Evolutionary conservation across 2,329 filamentous ascomycete genomes (phyloP).

Genomic region (Akanthomyces uredinophilus): DNA sequence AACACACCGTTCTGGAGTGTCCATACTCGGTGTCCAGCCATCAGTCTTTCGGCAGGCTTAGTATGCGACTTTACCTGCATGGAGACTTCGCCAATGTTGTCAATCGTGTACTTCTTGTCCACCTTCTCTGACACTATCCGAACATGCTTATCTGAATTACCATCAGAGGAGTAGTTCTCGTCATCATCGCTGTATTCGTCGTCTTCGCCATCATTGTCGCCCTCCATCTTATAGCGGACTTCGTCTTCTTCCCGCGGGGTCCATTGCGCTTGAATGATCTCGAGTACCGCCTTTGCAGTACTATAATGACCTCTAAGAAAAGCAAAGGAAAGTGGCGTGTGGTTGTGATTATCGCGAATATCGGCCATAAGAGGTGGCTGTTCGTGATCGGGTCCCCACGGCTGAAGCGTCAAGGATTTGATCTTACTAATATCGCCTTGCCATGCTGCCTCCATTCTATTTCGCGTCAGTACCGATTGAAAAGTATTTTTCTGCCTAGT

Average conservation of each 20-base stretch:
- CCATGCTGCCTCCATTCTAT: conserved; percentile 67
- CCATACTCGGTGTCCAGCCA: conserved; percentile 30
- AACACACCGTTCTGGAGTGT: conserved; percentile 26
- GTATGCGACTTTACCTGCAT: conserved; percentile 62
- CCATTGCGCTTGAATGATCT: conserved; percentile 67
- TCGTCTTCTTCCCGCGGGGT: conserved; percentile 48
- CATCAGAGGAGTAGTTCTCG: conserved; percentile 30
- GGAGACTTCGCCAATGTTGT: conserved; percentile 66
- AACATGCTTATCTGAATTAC: conserved; percentile 35
- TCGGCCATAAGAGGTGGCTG: conserved; percentile 61
- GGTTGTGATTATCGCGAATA: conserved; percentile 43
- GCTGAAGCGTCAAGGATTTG: conserved; percentile 56
- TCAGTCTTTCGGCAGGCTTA: conserved; percentile 50
- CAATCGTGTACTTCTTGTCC: conserved; percentile 66
- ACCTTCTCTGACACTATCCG: conserved; percentile 51
- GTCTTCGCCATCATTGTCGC: conserved; percentile 34
- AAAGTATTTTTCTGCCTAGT: neutral
- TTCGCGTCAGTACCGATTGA: neutral
- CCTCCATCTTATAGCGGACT: conserved; percentile 43
- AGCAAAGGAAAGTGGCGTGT: conserved; percentile 64
- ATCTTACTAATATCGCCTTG: conserved; percentile 60
- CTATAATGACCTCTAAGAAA: conserved; percentile 60
- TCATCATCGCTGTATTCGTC: conserved; percentile 31
- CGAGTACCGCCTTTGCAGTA: conserved; percentile 60
- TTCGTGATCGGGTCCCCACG: conserved; percentile 50